phyloP scores from a whole-genome alignment of 2,329 filamentous ascomycete species.

The Alternaria sp. region DNA sequence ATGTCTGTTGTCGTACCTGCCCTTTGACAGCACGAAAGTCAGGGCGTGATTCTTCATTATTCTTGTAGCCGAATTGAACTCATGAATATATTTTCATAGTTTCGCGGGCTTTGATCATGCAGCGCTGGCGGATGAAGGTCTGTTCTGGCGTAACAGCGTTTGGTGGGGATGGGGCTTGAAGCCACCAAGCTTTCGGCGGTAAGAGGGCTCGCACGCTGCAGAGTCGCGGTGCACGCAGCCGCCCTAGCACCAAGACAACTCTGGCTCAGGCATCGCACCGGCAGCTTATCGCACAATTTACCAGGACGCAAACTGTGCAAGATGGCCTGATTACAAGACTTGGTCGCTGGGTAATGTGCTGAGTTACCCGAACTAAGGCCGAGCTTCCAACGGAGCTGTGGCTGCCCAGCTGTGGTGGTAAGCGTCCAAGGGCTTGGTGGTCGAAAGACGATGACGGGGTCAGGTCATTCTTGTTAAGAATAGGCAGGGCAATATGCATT shows the following conservation, averaged over 20 bases:
- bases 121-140: neutral
- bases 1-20: conserved; percentile 14
- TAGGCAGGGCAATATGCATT: conserved; percentile 9
- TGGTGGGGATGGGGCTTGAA: conserved; percentile 10
- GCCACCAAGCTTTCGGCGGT: conserved; percentile 14
- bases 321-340: neutral
- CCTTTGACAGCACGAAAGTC: neutral
- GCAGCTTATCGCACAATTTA: neutral
- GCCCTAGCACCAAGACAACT: conserved; percentile 12
- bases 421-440: neutral
- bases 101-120: neutral
- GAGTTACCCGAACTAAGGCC: neutral
- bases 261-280: neutral
- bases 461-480: conserved; percentile 3
- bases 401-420: neutral
- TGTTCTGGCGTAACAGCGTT: neutral
- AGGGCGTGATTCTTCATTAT: neutral
- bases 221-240: conserved; percentile 13
- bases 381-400: neutral
- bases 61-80: neutral
- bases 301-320: neutral
- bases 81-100: neutral
- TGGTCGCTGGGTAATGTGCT: conserved; percentile 1
- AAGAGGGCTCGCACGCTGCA: conserved; percentile 9
- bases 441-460: neutral